Conservation (phyloP, 768 basidiomycete genomes). For the Macrolepiota albuminosa region DNA sequence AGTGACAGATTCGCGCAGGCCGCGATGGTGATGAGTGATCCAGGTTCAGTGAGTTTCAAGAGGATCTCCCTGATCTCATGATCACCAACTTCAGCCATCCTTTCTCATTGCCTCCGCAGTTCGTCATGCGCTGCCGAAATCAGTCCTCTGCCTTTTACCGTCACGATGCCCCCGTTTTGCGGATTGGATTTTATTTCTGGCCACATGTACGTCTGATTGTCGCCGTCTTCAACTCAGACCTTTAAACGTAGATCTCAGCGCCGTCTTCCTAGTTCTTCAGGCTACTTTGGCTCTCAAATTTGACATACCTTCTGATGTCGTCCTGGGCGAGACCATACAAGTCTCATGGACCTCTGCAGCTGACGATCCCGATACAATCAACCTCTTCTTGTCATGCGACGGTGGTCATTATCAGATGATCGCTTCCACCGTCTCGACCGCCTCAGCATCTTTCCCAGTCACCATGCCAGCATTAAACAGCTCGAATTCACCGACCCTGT, state of each 20-base stretch:
- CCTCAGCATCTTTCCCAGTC: not conserved
- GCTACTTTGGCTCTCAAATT: conserved; percentile 1
- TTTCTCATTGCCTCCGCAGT: not conserved
- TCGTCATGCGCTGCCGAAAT: not conserved
- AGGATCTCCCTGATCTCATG: too few species aligned
- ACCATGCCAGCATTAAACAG: not conserved
- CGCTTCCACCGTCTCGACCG: not conserved
- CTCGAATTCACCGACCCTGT: not conserved
- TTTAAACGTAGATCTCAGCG: not conserved
- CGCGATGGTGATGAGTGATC: not conserved
- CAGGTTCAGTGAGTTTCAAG: not conserved
- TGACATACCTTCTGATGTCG: not conserved
- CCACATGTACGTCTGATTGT: not conserved
- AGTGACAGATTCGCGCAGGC: not conserved
- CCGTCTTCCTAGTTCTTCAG: not conserved
- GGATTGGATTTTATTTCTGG: not conserved
- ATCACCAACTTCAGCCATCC: not conserved
- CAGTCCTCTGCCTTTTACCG: not conserved
- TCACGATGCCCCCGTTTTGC: not conserved
- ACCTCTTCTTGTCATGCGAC: conserved; percentile 3
- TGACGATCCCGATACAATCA: not conserved
- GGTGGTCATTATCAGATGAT: not conserved
- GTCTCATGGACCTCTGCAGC: not conserved
- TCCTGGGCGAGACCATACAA: not conserved
- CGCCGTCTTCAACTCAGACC: not conserved